Base-by-base conservation (phyloP, 208 protist species). In the Crithidia bombi region DNA sequence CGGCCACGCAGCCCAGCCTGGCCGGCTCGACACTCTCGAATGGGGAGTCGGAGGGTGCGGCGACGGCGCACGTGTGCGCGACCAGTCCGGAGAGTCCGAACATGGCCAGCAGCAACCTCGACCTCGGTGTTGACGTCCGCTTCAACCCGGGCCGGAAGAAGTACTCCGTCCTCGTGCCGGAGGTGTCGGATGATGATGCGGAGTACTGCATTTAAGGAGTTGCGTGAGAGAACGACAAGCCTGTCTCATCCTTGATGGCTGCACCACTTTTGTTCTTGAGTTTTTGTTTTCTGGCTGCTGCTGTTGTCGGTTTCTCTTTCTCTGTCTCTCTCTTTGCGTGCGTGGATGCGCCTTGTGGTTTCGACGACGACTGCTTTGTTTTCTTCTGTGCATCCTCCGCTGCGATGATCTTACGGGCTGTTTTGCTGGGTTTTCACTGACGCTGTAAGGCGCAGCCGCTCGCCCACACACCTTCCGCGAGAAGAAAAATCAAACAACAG, bases 201-300 rank as follows among this genome's bases (percentile, higher is more conserved):
- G 80, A 86, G n/a, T 90, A 86, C 55, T 90, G 75, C 64, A 88
- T 88, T 46, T 88, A 43, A 47, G 36, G 15, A 21, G 10, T 7
- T 23, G 19, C 19, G 44, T 50, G 49, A 6, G 23, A 4, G 23
- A 5, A 5, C 32, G 51, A 23, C 14, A 25, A 6, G 35, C 5
- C 23, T 25, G 35, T 19, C 23, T 25, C 39, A 33, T 57, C 30
- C 21, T 14, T 17, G 32, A 32, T 57, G 30, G 6, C 15, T 35
- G 6, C 10, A 10, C 21, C 2, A 5, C 3, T 33, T 19, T 35
- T 39, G 51, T 57, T n/a, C n/a, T n/a, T 57, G 32, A 54, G 23
- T 14, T 54, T 33, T 54, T 7, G 4, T 15, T 54, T 54, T 26
- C 14, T 25, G 7, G 38, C 38, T 54, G 14, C 6, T 33, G 14